phyloP scores from a whole-genome alignment of 768 basidiomycete species.

The Hypsizygus marmoreus region DNA sequence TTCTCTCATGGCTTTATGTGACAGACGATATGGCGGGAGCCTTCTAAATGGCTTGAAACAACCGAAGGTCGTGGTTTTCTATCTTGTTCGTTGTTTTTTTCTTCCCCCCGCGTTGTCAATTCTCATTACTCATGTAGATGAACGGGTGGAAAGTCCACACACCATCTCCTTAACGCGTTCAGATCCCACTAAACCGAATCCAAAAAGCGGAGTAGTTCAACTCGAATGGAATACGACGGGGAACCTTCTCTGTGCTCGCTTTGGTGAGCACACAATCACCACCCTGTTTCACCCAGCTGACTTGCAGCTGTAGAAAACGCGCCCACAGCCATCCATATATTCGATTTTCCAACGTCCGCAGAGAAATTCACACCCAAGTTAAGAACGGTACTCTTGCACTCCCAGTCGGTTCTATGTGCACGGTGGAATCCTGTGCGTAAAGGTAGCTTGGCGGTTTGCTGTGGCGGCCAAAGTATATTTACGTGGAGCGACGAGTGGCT shows the following conservation, averaged over 20 bases:
- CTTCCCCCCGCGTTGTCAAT: not conserved
- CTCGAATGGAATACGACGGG: constrained; percentile 84
- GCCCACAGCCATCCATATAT: constrained; percentile 68
- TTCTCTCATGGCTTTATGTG: constrained; percentile 1
- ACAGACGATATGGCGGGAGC: constrained; percentile 86
- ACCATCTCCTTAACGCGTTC: constrained; percentile 49
- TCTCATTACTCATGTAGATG: constrained; percentile 49
- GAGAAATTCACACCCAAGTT: constrained; percentile 61
- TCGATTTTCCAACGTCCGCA: constrained; percentile 65
- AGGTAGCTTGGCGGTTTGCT: constrained; percentile 68
- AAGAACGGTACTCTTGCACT: constrained; percentile 68
- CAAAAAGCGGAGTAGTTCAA: constrained; percentile 69
- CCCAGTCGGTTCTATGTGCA: constrained; percentile 61
- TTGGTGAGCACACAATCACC: constrained; percentile 47
- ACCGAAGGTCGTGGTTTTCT: constrained; percentile 87
- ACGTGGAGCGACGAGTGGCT: constrained; percentile 87
- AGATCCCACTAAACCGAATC: constrained; percentile 63
- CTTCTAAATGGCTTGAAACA: constrained; percentile 78
- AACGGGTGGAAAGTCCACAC: constrained; percentile 59
- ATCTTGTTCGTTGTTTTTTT: constrained; percentile 57
- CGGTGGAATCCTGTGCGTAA: constrained; percentile 87
- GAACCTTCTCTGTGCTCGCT: constrained; percentile 69
- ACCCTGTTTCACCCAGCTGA: not conserved
- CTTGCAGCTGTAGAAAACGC: constrained; percentile 49
- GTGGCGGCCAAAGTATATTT: constrained; percentile 66